Conservation (phyloP, 768 basidiomycete species). For the Leccinum imitatum region DNA sequence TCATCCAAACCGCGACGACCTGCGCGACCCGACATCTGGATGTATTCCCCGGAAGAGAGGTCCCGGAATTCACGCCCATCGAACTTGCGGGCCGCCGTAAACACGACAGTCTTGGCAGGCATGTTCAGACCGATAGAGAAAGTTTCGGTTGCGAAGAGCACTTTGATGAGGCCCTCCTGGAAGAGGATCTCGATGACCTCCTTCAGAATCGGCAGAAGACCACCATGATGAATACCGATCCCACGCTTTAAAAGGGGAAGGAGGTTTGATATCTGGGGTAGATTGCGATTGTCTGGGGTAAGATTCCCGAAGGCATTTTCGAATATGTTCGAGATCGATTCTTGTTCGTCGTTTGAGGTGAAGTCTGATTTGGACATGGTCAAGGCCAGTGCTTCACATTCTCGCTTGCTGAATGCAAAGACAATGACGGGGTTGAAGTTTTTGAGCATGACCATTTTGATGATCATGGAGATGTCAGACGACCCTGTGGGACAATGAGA, state of each 20-base stretch:
- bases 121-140: slow-evolving; percentile 98
- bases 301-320: slow-evolving; percentile 92
- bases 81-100: slow-evolving; percentile 93
- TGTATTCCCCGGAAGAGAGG: slow-evolving; percentile 94
- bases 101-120: slow-evolving; percentile 99
- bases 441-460: slow-evolving; percentile 97
- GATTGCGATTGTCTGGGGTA: slow-evolving; percentile 78
- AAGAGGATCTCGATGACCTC: slow-evolving; percentile 99
- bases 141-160: slow-evolving; percentile 97
- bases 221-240: slow-evolving; percentile 98
- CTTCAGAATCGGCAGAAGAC: slow-evolving; percentile 94
- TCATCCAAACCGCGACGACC: slow-evolving; percentile 97
- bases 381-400: slow-evolving; percentile 92
- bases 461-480: slow-evolving; percentile 95
- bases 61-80: slow-evolving; percentile 95
- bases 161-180: slow-evolving; percentile 97
- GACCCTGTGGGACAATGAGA: slow-evolving; percentile 49
- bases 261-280: slow-evolving; percentile 92
- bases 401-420: slow-evolving; percentile 97
- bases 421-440: slow-evolving; percentile 98
- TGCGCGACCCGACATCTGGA: slow-evolving; percentile 99
- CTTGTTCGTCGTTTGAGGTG: slow-evolving; percentile 90
- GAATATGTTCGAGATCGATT: slow-evolving; percentile 84
- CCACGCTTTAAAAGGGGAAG: slow-evolving; percentile 92
- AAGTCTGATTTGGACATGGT: slow-evolving; percentile 95